Percentiles rank a stretch among this genome's conserved stretches.
Evolutionary conservation across 2,329 filamentous ascomycete species (phyloP).

Genomic region (Aspergillus brunneoviolaceus): DNA sequence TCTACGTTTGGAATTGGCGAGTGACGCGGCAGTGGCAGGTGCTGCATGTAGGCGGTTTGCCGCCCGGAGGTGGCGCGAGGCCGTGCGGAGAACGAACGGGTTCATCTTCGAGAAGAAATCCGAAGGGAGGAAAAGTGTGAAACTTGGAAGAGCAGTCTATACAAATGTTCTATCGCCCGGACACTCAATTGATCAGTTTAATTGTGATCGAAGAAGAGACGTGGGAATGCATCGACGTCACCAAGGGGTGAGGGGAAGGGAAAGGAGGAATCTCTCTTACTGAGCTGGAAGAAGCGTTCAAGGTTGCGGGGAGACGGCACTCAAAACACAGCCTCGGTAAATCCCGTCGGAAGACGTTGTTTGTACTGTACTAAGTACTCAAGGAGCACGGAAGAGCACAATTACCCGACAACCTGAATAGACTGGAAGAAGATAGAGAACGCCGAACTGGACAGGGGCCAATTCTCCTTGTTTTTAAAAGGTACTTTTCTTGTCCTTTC

Average conservation of each 20-base stretch:
- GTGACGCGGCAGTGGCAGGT: slow-evolving; percentile 18
- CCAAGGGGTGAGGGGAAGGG: not conserved
- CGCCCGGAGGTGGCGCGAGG: slow-evolving; percentile 30
- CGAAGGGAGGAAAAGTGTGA: too few species aligned
- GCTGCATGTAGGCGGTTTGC: slow-evolving; percentile 21
- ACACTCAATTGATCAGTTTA: too few species aligned
- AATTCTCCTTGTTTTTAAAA: too few species aligned
- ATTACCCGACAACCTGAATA: not conserved
- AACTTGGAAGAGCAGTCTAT: too few species aligned
- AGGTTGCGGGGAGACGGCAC: slow-evolving; percentile 1
- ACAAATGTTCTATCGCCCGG: too few species aligned
- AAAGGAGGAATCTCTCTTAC: not conserved
- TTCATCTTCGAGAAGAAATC: slow-evolving; percentile 28
- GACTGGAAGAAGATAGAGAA: too few species aligned
- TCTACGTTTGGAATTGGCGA: slow-evolving; percentile 19
- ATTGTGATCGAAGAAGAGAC: not conserved
- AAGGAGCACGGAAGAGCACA: not conserved
- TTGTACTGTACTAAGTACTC: too few species aligned
- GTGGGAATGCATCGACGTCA: not conserved
- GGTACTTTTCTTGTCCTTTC: too few species aligned
- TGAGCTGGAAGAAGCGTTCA: too few species aligned
- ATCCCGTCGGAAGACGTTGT: not conserved
- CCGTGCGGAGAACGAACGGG: slow-evolving; percentile 32
- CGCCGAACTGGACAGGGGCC: too few species aligned
- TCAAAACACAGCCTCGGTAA: not conserved